phyloP scores from a whole-genome alignment of 2,329 filamentous ascomycete genomes.

The Colletotrichum tamarilloi region DNA sequence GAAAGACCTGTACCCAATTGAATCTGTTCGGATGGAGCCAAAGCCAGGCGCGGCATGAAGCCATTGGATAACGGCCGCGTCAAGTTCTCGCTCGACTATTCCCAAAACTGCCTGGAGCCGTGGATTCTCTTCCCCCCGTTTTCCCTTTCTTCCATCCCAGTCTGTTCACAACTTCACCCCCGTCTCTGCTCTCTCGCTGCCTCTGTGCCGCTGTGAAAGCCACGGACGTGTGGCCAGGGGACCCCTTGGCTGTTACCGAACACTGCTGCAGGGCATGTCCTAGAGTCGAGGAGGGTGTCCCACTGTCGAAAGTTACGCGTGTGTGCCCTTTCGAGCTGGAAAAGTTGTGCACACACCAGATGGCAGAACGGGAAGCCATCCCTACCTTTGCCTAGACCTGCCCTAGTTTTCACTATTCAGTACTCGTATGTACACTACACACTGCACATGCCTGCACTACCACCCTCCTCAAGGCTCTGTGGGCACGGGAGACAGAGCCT shows the following conservation, averaged over 20 bases:
- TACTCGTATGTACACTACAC: neutral
- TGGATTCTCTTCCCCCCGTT: neutral
- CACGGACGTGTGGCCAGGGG: neutral
- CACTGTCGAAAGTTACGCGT: neutral
- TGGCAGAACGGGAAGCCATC: conserved; percentile 20
- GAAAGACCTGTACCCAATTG: conserved; percentile 2
- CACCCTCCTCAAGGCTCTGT: neutral
- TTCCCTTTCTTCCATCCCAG: neutral
- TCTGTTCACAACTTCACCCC: neutral
- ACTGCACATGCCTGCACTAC: neutral
- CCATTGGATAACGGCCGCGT: conserved; percentile 26
- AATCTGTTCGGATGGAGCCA: neutral
- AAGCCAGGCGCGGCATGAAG: conserved; percentile 22
- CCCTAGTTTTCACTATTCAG: neutral
- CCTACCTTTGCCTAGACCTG: neutral
- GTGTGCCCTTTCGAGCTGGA: neutral
- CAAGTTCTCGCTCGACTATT: conserved; percentile 16
- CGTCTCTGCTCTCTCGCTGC: neutral
- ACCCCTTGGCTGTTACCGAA: conserved; percentile 14
- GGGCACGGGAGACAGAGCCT: neutral
- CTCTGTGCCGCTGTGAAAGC: conserved; percentile 4
- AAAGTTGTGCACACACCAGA: conserved; percentile 18
- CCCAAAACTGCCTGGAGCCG: conserved; percentile 20
- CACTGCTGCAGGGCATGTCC: conserved; percentile 11
- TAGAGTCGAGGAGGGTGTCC: neutral